Evolutionary conservation across 257 asterid species (phyloP).

Genomic region (Solanum chmielewskii): DNA sequence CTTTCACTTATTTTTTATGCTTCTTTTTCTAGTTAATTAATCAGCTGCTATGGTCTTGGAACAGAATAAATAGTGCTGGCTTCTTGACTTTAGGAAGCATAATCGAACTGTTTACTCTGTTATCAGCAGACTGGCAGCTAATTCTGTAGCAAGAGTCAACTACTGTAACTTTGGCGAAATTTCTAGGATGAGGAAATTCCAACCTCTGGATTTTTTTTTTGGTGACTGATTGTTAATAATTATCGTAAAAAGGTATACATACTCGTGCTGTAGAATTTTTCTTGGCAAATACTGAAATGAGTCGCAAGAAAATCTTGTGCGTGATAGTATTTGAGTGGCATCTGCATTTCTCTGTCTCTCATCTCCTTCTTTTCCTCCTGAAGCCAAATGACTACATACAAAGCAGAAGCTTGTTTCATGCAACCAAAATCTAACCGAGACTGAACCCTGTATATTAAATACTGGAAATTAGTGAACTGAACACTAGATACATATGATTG

Average conservation of each 20-base stretch:
- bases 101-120: background rate
- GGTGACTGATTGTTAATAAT: background rate
- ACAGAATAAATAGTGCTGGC: background rate
- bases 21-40: background rate
- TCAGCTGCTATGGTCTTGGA: background rate
- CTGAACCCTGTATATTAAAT: constrained; percentile 39
- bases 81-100: background rate
- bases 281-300: constrained; percentile 32
- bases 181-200: background rate
- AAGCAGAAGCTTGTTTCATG: constrained; percentile 53
- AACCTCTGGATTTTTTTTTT: background rate
- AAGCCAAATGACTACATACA: constrained; percentile 53
- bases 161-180: background rate
- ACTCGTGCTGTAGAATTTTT: constrained; percentile 63
- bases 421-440: constrained; percentile 44
- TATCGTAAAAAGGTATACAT: background rate
- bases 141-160: background rate
- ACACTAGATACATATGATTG: background rate
- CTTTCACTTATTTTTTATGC: background rate
- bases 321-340: constrained; percentile 35
- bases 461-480: background rate
- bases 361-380: constrained; percentile 31
- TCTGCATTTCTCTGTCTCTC: constrained; percentile 49
- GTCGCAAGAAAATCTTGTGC: constrained; percentile 32
- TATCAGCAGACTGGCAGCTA: background rate